Base-by-base conservation (phyloP, 257 asterid genomes). In the Scutellaria minor region DNA sequence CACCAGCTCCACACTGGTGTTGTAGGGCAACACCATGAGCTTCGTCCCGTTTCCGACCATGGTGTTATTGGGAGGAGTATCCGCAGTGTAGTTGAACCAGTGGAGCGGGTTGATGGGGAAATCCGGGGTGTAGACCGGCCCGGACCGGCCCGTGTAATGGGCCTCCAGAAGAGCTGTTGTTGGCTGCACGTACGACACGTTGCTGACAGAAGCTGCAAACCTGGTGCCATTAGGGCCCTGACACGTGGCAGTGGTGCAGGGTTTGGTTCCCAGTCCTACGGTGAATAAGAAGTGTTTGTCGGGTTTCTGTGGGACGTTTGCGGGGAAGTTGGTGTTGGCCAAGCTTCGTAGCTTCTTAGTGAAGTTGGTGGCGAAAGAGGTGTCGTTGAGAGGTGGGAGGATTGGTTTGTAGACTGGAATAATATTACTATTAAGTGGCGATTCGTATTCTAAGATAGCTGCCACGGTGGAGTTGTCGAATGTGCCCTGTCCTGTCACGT, bases 381-480 rank as follows among this genome's bases (percentile, higher is more conserved):
- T 81, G 82, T 81, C 85, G 56, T 81, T 81, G 12, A 77, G 71
- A 22, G 80, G 45, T 0, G 82, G 85, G 41, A 81, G 82, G 18
- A 48, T 13, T 24, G 85, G 82, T 35, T 64, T 81, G 80, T 73
- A 39, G 13, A 73, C 78, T 0, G 82, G 85, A 24, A 77, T 82
- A 2, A 65, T 69, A 6, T 73, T 76, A 9, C 66, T 58, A 6
- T 24, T 71, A 10, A 48, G 11, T 20, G 78, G 61, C 12, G 76
- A n/a, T 69, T 80, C 74, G 50, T 80, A 81, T 58, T 81, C 80
- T 6, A 81, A 37, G 6, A 81, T 58, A 6, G 75, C 85, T 1
- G 85, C 80, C 1, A 81, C 85, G 0, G 82, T 73, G 61, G 85
- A 81, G 46, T 81, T 81, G 79, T 81, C 85, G 75, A 80, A 80